Evolutionary conservation across 208 protist genomes (phyloP), one percentile per base, ranked within the genome.

Genomic region (Leishmania turanica): DNA sequence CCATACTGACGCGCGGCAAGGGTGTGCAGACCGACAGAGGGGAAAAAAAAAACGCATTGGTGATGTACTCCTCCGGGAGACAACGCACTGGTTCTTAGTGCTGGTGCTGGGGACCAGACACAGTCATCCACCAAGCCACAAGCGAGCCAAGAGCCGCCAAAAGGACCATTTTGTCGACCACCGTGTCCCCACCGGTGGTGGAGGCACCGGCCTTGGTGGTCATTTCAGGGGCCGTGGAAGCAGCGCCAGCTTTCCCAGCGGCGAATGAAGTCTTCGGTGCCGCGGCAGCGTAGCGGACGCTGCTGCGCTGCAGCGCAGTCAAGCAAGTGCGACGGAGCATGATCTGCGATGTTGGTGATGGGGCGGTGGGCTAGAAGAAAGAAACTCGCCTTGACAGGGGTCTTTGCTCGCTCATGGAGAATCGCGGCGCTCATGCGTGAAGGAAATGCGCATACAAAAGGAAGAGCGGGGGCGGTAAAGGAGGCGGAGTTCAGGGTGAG

Each of bases 111-210:
- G 90, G 84, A 24, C 89, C 88, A 58, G 88, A 85, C 19, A 92
- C 94, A 54, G 87, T 88, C 40, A 89, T 74, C 84, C 88, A 91
- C 94, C 94, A 97, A 24, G 47, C 80, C 66, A 75, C 70, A 40
- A 96, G 75, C n/a, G 82, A 83, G 74, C 40, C 56, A 31, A 94
- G 42, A 54, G 84, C 81, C 2, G 64, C 87, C 37, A 77, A 80
- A 31, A 96, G 80, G 27, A 97, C 24, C 13, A 78, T 75, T 87
- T 97, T 97, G 85, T 97, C 94, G 3, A 93, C 66, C 9, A 90
- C 31, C 13, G 91, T 90, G 81, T 97, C 93, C 11, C 89, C 88
- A n/a, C 88, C 85, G 37, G 84, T 78, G 53, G 89, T 83, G 17
- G 81, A 82, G 13, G 92, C 92, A 42, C 94, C 92, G 68, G 90